Evolutionary conservation across 257 asterid genomes (phyloP), one percentile per base, ranked within the genome.

Genomic region (Salvia rosmarinus): DNA sequence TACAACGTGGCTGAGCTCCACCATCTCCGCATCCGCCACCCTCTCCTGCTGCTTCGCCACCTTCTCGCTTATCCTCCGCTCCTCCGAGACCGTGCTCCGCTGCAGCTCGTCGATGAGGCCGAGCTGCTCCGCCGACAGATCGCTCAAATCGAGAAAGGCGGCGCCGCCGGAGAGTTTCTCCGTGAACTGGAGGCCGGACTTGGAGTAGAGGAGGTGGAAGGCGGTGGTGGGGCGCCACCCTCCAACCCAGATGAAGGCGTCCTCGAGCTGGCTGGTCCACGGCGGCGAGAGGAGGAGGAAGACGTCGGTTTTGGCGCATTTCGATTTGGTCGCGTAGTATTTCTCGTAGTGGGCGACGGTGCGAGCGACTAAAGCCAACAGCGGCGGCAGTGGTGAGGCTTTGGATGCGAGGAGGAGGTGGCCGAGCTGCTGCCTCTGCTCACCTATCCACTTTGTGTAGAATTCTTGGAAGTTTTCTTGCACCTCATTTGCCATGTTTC

Each of bases 171-270:
- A 9, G 5, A 87, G 17, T 19, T 44, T 62, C 17, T 80, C 81
- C 47, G 79, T 77, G 42, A 84, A 32, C 19, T 88, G 83, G 6
- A 85, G 21, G 3, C 89, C 84, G 7, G 83, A 80, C 42, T 80
- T 78, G n/a, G 91, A 82, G 76, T 70, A 81, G 8, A 88, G 80
- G 43, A 88, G 74, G 43, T 82, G 89, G 61, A 84, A 70, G 30
- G 91, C 89, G 72, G 80, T 68, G 28, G 77, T 63, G 2, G 95
- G 95, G 23, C 89, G 78, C 91, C 95, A 88, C 0, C 86, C 88
- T 0, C 91, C 91, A 0, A 84, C 62, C 95, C 91, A 88, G 3
- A 73, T 32, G 72, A 77, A 81, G 8, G 88, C 85, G 7, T 82
- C 76, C 72, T 84, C 95, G 0, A 88, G 70, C 6, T 56, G 64